Evolutionary conservation across 768 basidiomycete species (phyloP).

Genomic region (Mycena rebaudengoi): DNA sequence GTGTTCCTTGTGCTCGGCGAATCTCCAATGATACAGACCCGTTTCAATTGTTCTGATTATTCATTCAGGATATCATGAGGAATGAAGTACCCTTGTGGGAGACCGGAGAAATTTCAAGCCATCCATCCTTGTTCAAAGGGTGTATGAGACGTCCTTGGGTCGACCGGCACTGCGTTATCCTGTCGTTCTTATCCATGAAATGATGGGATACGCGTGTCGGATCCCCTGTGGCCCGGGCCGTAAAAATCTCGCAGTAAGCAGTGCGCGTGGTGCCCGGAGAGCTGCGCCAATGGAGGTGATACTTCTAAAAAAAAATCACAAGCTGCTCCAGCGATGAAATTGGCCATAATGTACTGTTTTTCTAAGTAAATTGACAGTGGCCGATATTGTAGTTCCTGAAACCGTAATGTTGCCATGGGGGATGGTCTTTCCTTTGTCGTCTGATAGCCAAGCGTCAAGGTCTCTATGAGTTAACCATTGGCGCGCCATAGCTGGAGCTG

Average conservation of each 20-base stretch:
- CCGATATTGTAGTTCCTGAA: not conserved
- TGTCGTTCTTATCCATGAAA: conserved; percentile 8
- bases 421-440: not conserved
- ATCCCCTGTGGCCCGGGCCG: not conserved
- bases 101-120: not conserved
- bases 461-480: too few relatives aligned
- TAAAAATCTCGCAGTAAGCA: conserved; percentile 7
- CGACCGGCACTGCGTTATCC: conserved; percentile 1
- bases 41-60: not conserved
- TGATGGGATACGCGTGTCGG: not conserved
- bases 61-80: not conserved
- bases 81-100: not conserved
- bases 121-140: not conserved
- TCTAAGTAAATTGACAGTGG: not conserved
- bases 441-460: not conserved
- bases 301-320: not conserved
- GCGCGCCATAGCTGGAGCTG: too few relatives aligned
- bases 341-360: too few relatives aligned
- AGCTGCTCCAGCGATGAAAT: too few relatives aligned
- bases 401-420: not conserved
- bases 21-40: not conserved
- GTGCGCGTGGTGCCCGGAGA: conserved; percentile 5
- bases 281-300: conserved; percentile 1
- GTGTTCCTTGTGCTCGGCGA: not conserved
- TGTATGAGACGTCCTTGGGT: not conserved